These are phyloP conservation scores for Candida ortonii DNA, from an alignment of 805 yeast genomes.

Conservation along the genomic window DNA sequence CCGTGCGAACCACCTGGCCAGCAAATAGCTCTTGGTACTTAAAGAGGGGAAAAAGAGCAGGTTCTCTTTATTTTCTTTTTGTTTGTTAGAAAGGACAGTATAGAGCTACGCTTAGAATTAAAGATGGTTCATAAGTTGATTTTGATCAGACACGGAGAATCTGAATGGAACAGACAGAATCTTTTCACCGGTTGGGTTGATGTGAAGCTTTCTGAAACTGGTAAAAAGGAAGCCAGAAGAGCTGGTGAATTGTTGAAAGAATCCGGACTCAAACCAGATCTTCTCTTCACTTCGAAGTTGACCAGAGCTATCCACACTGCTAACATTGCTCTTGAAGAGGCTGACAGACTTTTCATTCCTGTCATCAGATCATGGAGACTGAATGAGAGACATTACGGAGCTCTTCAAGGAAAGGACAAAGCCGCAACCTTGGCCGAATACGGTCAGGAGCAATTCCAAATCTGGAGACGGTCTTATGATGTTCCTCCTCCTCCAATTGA, in stretches of 20 bases:
- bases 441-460: constrained; percentile 92
- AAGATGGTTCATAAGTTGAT: constrained; percentile 57
- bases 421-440: constrained; percentile 84
- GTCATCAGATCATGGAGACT: constrained; percentile 96
- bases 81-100: neutral
- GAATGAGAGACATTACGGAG: constrained; percentile 99
- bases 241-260: constrained; percentile 93
- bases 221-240: constrained; percentile 85
- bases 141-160: constrained; percentile 97
- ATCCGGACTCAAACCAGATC: constrained; percentile 79
- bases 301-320: constrained; percentile 97
- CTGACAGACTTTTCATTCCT: constrained; percentile 89
- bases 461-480: constrained; percentile 96
- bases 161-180: constrained; percentile 98
- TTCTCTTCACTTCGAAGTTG: constrained; percentile 86
- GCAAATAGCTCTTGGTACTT: too few species aligned
- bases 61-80: neutral
- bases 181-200: constrained; percentile 99
- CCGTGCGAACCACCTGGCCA: too few species aligned
- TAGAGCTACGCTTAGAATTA: neutral
- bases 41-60: constrained; percentile 5
- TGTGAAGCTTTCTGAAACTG: constrained; percentile 77
- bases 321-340: constrained; percentile 83
- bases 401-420: constrained; percentile 96
- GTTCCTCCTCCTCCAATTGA: constrained; percentile 92